Evolutionary conservation across 1,284 basidiomycete species (phyloP).

Genomic region (Trichosporon inkin): DNA sequence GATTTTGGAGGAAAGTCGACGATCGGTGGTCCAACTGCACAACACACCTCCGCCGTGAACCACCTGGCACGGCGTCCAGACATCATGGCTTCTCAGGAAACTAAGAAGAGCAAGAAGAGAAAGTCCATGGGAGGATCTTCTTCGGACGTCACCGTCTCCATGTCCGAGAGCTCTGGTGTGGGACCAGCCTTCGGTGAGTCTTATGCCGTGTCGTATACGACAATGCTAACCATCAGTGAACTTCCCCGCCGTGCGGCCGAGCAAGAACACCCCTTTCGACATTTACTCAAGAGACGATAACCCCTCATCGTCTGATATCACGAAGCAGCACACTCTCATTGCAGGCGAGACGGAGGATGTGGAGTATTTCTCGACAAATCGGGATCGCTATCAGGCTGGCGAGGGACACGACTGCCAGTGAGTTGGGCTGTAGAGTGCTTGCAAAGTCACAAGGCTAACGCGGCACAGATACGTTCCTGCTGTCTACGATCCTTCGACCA

Average conservation of each 20-base stretch:
- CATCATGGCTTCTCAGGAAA: constrained; percentile 18
- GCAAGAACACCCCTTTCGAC: constrained; percentile 61
- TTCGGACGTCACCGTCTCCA: constrained; percentile 22
- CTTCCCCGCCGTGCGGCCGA: constrained; percentile 66
- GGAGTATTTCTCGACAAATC: constrained; percentile 58
- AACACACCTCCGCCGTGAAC: not conserved
- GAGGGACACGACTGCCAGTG: constrained; percentile 52
- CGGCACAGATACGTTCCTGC: constrained; percentile 49
- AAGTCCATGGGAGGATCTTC: constrained; percentile 28
- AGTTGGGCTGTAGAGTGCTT: not conserved
- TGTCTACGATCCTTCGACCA: constrained; percentile 63
- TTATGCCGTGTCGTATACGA: constrained; percentile 3
- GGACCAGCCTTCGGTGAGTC: constrained; percentile 70
- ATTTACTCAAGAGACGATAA: constrained; percentile 57
- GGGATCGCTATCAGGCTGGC: constrained; percentile 52
- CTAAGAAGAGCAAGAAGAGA: constrained; percentile 35
- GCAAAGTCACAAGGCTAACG: not conserved
- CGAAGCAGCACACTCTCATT: constrained; percentile 57
- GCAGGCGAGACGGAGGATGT: constrained; percentile 68
- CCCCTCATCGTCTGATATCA: constrained; percentile 48
- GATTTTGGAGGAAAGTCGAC: constrained; percentile 5
- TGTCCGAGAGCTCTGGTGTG: constrained; percentile 52
- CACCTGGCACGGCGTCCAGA: not conserved
- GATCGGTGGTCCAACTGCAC: not conserved
- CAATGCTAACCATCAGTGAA: constrained; percentile 55